phyloP scores from a whole-genome alignment of 2,329 filamentous ascomycete species.

The Endothia cerciana region DNA sequence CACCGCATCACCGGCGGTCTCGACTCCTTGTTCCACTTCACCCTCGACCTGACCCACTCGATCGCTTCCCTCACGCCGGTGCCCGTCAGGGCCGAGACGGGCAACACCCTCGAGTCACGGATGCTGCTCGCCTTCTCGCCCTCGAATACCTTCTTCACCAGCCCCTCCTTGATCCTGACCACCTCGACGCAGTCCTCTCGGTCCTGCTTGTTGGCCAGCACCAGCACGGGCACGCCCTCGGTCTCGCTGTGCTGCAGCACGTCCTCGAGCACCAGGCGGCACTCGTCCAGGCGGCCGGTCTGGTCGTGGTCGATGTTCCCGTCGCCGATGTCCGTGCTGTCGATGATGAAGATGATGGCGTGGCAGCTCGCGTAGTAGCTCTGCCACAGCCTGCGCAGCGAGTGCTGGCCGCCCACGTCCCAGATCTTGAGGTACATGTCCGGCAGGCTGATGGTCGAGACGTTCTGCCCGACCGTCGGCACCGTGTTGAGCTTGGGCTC shows the following conservation, averaged over 20 bases:
- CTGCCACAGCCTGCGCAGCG: slow-evolving; percentile 89
- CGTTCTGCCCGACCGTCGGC: slow-evolving; percentile 96
- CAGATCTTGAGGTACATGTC: slow-evolving; percentile 98
- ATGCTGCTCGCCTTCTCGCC: slow-evolving; percentile 86
- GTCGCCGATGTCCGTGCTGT: slow-evolving; percentile 91
- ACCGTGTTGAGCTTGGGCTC: slow-evolving; percentile 81
- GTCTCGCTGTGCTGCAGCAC: slow-evolving; percentile 87
- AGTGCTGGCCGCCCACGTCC: slow-evolving; percentile 95
- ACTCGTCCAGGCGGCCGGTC: slow-evolving; percentile 77
- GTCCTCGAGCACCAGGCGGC: slow-evolving; percentile 84
- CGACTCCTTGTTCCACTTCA: slow-evolving; percentile 95
- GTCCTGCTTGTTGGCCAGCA: slow-evolving; percentile 97
- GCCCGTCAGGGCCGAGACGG: slow-evolving; percentile 86
- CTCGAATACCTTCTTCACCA: slow-evolving; percentile 95
- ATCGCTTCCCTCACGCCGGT: slow-evolving; percentile 91
- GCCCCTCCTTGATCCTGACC: slow-evolving; percentile 93
- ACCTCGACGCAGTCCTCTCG: slow-evolving; percentile 97
- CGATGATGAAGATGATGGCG: slow-evolving; percentile 97
- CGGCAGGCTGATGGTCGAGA: slow-evolving; percentile 84
- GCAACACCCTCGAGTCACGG: slow-evolving; percentile 87
- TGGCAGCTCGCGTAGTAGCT: slow-evolving; percentile 94
- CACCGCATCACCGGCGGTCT: slow-evolving; percentile 92
- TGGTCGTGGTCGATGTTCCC: slow-evolving; percentile 64
- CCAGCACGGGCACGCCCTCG: slow-evolving; percentile 86
- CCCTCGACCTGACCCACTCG: slow-evolving; percentile 91